Percentiles rank a stretch among this genome's conserved stretches.
These are phyloP conservation scores for Monosporozyma solicola DNA, from an alignment of 805 yeast species.

Conservation along the genomic window DNA sequence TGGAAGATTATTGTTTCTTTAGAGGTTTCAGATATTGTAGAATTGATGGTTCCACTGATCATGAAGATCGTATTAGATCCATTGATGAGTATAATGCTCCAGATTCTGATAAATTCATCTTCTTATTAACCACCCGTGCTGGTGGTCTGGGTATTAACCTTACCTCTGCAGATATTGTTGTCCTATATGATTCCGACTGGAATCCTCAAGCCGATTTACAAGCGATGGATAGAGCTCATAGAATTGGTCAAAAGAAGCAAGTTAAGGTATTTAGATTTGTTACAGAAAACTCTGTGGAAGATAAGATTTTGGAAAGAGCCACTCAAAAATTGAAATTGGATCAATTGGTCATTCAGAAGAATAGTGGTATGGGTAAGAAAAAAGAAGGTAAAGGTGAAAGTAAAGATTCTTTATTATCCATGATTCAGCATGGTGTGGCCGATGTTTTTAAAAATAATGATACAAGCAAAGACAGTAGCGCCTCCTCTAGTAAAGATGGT, in stretches of 20 bases:
- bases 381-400: slow-evolving; percentile 32
- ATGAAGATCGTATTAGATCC: slow-evolving; percentile 62
- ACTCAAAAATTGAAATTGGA: slow-evolving; percentile 71
- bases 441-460: slow-evolving; percentile 37
- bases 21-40: slow-evolving; percentile 64
- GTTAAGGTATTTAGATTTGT: slow-evolving; percentile 71
- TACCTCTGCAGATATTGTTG: slow-evolving; percentile 69
- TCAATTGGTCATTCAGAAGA: slow-evolving; percentile 77
- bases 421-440: slow-evolving; percentile 80
- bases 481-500: slow-evolving; percentile 14
- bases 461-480: slow-evolving; percentile 3
- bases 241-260: slow-evolving; percentile 81
- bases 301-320: slow-evolving; percentile 72
- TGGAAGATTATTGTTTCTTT: slow-evolving; percentile 71
- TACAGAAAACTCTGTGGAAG: slow-evolving; percentile 78
- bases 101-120: slow-evolving; percentile 61
- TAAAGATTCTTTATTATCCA: slow-evolving; percentile 64
- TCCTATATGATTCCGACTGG: slow-evolving; percentile 76
- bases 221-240: slow-evolving; percentile 85
- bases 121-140: slow-evolving; percentile 73
- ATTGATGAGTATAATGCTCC: slow-evolving; percentile 75
- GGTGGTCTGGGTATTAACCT: slow-evolving; percentile 85
- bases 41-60: slow-evolving; percentile 79
- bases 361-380: slow-evolving; percentile 33
- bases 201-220: slow-evolving; percentile 84